Conservation (phyloP, 331 rosid genomes). For the Rosa hybrid region DNA sequence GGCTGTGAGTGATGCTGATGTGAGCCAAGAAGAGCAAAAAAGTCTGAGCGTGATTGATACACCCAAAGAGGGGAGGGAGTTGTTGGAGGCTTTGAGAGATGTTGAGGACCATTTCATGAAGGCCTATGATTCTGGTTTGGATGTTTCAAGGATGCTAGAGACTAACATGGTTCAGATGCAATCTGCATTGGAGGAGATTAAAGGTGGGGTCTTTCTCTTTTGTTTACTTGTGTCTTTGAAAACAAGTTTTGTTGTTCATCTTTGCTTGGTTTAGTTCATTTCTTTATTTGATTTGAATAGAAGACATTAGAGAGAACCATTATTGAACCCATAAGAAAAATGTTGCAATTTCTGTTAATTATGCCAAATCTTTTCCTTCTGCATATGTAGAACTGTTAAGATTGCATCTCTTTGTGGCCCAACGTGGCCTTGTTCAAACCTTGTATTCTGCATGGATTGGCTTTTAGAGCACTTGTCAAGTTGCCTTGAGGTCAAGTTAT, state of each 20-base stretch:
- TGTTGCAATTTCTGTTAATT: background rate
- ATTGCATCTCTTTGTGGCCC: background rate
- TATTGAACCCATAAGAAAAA: background rate
- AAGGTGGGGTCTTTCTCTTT: constrained; percentile 25
- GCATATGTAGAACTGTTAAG: background rate
- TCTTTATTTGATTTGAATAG: background rate
- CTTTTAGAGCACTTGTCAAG: background rate
- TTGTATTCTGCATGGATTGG: background rate
- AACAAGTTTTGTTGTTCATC: background rate
- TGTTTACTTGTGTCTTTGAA: no score
- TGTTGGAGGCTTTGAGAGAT: constrained; percentile 39
- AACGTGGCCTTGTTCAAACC: background rate
- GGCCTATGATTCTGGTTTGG: constrained; percentile 38
- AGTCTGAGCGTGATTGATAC: constrained; percentile 22
- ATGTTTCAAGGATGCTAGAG: constrained; percentile 40
- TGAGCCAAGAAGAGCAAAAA: constrained; percentile 18
- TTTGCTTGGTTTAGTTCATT: background rate
- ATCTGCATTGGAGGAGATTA: constrained; percentile 31
- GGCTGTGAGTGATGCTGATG: constrained; percentile 8
- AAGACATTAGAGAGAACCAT: background rate
- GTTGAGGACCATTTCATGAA: constrained; percentile 32
- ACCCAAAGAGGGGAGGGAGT: constrained; percentile 30
- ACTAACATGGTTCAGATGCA: constrained; percentile 34
- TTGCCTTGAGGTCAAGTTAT: constrained; percentile 7
- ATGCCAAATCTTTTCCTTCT: background rate